Evolutionary conservation across 2,329 filamentous ascomycete genomes (phyloP).

Genomic region (Ascocoryne sarcoides): DNA sequence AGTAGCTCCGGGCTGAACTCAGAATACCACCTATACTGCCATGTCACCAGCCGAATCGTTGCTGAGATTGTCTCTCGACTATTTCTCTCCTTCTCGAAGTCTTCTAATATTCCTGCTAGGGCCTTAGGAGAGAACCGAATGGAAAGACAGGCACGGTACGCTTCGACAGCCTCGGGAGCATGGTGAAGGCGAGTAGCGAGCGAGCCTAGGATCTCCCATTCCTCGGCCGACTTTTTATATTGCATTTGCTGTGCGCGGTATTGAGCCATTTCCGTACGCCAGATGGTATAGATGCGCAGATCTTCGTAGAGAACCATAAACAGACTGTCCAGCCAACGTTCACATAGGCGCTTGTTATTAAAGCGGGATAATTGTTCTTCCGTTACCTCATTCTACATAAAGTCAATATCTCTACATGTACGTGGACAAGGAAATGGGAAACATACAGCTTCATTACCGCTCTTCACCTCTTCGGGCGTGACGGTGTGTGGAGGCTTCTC

Average conservation of each 20-base stretch:
- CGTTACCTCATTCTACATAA: constrained; percentile 47
- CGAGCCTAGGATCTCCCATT: constrained; percentile 96
- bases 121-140: constrained; percentile 92
- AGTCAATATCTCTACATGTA: constrained; percentile 21
- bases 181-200: constrained; percentile 91
- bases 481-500: constrained; percentile 76
- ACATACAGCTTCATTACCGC: constrained; percentile 61
- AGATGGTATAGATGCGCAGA: constrained; percentile 96
- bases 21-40: constrained; percentile 99
- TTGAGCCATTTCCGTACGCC: constrained; percentile 96
- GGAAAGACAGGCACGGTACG: constrained; percentile 78
- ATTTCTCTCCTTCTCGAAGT: constrained; percentile 70
- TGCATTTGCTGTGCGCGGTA: constrained; percentile 87
- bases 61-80: constrained; percentile 73
- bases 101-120: constrained; percentile 71
- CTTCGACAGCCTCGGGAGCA: constrained; percentile 82
- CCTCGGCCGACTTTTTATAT: constrained; percentile 93
- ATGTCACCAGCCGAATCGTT: constrained; percentile 87
- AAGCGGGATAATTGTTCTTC: constrained; percentile 78
- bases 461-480: constrained; percentile 67
- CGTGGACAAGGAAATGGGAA: not conserved
- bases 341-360: constrained; percentile 93
- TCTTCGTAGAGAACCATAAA: constrained; percentile 99
- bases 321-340: constrained; percentile 94
- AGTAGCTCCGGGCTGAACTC: constrained; percentile 94